Conservation (phyloP, 805 yeast species). For the Isabelozyma rhagii region DNA sequence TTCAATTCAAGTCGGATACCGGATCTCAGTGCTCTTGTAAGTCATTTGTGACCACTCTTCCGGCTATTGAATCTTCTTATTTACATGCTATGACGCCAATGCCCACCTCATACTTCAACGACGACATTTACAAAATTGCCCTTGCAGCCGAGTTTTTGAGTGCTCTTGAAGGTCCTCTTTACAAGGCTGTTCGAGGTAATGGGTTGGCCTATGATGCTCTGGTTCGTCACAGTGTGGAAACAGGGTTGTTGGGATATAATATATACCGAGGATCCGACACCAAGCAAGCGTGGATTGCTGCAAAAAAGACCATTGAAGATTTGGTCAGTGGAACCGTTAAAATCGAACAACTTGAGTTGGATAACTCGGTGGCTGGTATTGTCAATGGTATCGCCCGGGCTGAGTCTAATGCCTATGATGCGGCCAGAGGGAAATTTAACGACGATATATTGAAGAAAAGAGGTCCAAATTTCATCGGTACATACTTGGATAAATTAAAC, state of each 20-base stretch:
- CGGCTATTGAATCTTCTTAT: slow-evolving; percentile 82
- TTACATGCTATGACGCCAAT: slow-evolving; percentile 57
- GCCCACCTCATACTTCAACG: slow-evolving; percentile 44
- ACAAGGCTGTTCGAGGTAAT: slow-evolving; percentile 93
- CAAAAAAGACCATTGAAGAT: slow-evolving; percentile 60
- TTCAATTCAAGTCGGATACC: slow-evolving; percentile 48
- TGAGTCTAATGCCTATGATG: slow-evolving; percentile 61
- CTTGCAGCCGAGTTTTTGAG: slow-evolving; percentile 74
- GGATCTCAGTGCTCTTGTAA: slow-evolving; percentile 52
- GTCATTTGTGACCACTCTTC: slow-evolving; percentile 67
- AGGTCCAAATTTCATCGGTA: slow-evolving; percentile 61
- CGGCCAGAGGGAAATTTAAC: slow-evolving; percentile 63
- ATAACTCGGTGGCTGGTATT: slow-evolving; percentile 73
- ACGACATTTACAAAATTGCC: slow-evolving; percentile 66
- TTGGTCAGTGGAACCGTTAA: slow-evolving; percentile 50
- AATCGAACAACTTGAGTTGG: slow-evolving; percentile 59
- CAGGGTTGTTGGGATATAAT: slow-evolving; percentile 62
- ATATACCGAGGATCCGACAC: slow-evolving; percentile 86
- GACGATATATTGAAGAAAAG: slow-evolving; percentile 67
- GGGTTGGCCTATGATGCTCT: slow-evolving; percentile 91
- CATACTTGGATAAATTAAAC: slow-evolving; percentile 52
- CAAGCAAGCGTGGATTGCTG: slow-evolving; percentile 58
- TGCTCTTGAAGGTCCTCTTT: slow-evolving; percentile 93
- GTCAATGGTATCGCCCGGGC: slow-evolving; percentile 68
- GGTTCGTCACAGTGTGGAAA: slow-evolving; percentile 56